phyloP scores from a whole-genome alignment of 805 yeast genomes.

The Starmerella vaccinii region DNA sequence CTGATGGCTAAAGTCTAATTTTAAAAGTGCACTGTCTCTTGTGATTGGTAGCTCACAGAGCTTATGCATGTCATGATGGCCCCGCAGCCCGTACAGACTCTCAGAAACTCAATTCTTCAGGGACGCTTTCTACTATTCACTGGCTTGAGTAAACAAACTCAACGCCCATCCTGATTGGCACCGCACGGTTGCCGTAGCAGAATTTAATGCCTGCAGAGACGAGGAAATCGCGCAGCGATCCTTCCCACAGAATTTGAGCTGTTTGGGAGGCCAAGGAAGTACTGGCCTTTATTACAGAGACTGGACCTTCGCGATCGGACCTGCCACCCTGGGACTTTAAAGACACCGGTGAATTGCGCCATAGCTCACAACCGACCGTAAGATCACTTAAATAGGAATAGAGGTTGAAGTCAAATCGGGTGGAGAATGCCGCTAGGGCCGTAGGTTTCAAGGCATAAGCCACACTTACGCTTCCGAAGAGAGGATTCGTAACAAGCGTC shows the following conservation, averaged over 20 bases:
- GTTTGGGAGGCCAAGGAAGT: constrained; percentile 56
- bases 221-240: constrained; percentile 68
- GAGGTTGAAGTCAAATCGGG: constrained; percentile 78
- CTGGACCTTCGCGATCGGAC: constrained; percentile 16
- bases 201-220: constrained; percentile 54
- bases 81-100: no score
- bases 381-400: constrained; percentile 84
- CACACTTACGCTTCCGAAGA: constrained; percentile 79
- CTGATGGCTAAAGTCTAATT: no score
- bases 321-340: constrained; percentile 7
- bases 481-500: constrained; percentile 78
- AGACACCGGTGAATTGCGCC: constrained; percentile 39
- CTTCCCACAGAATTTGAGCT: constrained; percentile 73
- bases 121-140: neutral
- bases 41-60: no score
- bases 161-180: constrained; percentile 21
- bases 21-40: no score
- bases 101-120: no score
- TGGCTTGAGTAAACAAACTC: constrained; percentile 23
- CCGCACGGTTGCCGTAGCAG: constrained; percentile 22
- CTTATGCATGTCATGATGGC: no score
- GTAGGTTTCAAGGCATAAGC: constrained; percentile 80
- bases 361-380: constrained; percentile 75
- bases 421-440: constrained; percentile 58
- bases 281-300: constrained; percentile 60